A percentile compares a stretch with the other conserved stretches of the same genome.
These are phyloP conservation scores for Plasmodium vivax DNA, from an alignment of 169 alveolate genomes.

Conservation along the genomic window DNA sequence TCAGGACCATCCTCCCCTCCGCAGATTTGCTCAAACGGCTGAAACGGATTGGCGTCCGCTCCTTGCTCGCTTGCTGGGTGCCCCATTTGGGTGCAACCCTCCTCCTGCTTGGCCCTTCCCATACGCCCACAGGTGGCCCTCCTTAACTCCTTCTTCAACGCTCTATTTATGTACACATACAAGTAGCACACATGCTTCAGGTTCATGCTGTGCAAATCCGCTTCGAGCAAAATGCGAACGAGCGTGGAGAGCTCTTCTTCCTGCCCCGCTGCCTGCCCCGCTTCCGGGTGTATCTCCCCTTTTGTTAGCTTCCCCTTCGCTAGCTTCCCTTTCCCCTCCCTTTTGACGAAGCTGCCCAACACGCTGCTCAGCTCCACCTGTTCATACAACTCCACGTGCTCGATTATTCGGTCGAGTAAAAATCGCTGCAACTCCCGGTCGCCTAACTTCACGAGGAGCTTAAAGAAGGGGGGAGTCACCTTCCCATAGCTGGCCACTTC, in stretches of 20 bases:
- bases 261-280: background rate
- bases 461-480: background rate
- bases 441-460: conserved; percentile 1
- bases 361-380: conserved; percentile 7
- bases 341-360: background rate
- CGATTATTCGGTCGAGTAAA: conserved; percentile 15
- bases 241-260: background rate
- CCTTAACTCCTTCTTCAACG: conserved; percentile 9
- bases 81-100: background rate
- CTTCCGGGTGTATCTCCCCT: background rate
- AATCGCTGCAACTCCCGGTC: conserved; percentile 12
- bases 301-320: background rate
- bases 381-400: conserved; percentile 24
- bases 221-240: background rate
- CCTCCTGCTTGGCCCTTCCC: background rate
- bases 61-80: background rate
- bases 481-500: conserved; percentile 15
- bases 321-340: background rate
- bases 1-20: background rate
- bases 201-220: conserved; percentile 23
- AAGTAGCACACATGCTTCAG: conserved; percentile 27
- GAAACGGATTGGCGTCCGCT: background rate
- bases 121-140: background rate
- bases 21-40: background rate
- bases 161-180: conserved; percentile 39